These are phyloP conservation scores for Globisporangium canariense DNA, from an alignment of 352 stramenopile species.

Conservation along the genomic window DNA sequence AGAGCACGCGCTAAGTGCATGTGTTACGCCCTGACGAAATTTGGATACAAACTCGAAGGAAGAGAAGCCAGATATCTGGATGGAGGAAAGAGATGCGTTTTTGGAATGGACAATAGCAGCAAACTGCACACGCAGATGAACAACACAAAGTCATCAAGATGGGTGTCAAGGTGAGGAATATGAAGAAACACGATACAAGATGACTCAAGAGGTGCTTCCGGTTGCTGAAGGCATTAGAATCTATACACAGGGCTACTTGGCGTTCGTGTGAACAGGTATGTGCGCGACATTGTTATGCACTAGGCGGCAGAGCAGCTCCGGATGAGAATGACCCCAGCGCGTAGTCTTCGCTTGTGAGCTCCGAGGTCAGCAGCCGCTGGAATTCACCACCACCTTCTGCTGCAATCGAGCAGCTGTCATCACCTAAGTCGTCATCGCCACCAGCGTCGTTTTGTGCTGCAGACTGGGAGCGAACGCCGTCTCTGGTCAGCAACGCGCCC, in stretches of 20 bases:
- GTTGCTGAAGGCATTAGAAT: too few species aligned
- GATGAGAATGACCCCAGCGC: neutral
- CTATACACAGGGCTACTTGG: too few species aligned
- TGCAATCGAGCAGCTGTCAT: too few species aligned
- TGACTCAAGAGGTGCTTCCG: too few species aligned
- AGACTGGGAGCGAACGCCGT: slow-evolving; percentile 1
- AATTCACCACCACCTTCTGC: neutral
- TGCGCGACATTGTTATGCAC: neutral
- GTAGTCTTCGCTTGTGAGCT: neutral
- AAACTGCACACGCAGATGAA: neutral
- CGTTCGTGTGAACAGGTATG: too few species aligned
- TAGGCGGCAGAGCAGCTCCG: neutral
- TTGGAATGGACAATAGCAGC: slow-evolving; percentile 11
- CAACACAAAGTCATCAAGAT: too few species aligned
- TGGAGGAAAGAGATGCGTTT: neutral
- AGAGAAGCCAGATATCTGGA: neutral
- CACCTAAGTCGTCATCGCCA: too few species aligned
- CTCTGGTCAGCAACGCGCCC: slow-evolving; percentile 3
- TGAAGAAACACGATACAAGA: neutral
- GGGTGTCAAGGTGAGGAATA: too few species aligned
- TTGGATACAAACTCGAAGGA: neutral
- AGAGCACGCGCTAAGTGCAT: slow-evolving; percentile 6
- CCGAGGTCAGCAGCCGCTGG: neutral
- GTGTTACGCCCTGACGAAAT: neutral
- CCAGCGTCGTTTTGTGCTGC: neutral